These are phyloP conservation scores for Bombardia bombarda DNA, from an alignment of 495 filamentous ascomycete genomes.

Conservation along the genomic window DNA sequence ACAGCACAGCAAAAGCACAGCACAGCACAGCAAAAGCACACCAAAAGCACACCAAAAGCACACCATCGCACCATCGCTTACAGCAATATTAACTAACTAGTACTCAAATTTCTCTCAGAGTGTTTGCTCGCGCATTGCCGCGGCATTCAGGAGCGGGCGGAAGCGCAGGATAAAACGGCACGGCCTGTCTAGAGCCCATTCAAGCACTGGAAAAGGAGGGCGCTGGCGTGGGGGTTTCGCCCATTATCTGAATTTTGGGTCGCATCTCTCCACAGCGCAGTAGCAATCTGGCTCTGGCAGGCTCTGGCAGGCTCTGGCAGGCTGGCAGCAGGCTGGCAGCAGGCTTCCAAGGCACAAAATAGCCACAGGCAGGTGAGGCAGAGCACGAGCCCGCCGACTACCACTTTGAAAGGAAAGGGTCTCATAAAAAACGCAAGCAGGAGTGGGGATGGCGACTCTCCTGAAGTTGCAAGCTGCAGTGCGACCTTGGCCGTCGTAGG, in stretches of 20 bases:
- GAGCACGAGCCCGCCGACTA: too few species aligned
- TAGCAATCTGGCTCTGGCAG: neutral
- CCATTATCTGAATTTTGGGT: neutral
- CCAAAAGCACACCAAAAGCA: too few species aligned
- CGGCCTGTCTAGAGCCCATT: constrained; percentile 4
- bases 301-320: neutral
- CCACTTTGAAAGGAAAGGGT: too few species aligned
- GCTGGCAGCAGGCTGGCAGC: neutral
- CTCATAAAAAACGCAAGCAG: neutral
- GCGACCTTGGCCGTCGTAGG: constrained; percentile 7
- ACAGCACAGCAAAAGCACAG: too few species aligned
- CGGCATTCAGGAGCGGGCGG: constrained; percentile 8
- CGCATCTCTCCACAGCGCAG: neutral
- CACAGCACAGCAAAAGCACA: too few species aligned
- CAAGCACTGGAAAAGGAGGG: constrained; percentile 6
- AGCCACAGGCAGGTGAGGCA: neutral
- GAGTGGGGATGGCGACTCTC: constrained; percentile 6
- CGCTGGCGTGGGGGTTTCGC: constrained; percentile 12
- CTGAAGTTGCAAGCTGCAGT: constrained; percentile 12
- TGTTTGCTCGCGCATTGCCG: constrained; percentile 12
- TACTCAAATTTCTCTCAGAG: neutral
- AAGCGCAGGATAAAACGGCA: constrained; percentile 17
- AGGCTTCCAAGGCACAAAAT: neutral
- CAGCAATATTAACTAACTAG: neutral
- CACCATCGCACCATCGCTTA: neutral